Percentiles rank a stretch among this genome's conserved stretches.
Evolutionary conservation across 768 basidiomycete genomes (phyloP).

Genomic region (Hypholoma fasciculare): DNA sequence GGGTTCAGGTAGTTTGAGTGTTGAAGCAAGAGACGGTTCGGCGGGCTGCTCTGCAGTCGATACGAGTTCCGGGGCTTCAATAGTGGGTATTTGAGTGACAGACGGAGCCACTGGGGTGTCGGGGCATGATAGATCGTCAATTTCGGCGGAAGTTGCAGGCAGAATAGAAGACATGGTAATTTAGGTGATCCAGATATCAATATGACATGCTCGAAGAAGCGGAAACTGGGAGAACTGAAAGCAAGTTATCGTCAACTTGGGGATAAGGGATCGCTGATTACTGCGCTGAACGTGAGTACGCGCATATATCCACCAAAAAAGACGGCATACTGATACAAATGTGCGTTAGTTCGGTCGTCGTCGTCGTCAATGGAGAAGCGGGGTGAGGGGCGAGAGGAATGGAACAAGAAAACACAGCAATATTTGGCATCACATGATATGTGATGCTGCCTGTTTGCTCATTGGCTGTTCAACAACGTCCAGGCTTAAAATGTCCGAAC

Average conservation of each 20-base stretch:
- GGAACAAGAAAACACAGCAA: conserved; percentile 9
- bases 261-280: conserved; percentile 9
- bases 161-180: conserved; percentile 20
- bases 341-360: conserved; percentile 24
- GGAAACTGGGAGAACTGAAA: conserved; percentile 3
- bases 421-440: conserved; percentile 10
- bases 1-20: conserved; percentile 23
- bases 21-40: conserved; percentile 22
- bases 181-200: conserved; percentile 20
- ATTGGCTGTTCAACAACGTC: too few species aligned
- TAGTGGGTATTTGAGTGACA: conserved; percentile 21
- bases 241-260: conserved; percentile 7
- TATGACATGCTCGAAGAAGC: conserved; percentile 29
- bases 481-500: too few species aligned
- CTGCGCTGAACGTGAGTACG: conserved; percentile 8
- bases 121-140: conserved; percentile 29
- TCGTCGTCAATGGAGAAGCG: conserved; percentile 20
- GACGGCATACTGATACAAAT: conserved; percentile 10
- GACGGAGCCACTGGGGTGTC: conserved; percentile 26
- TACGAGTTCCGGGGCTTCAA: conserved; percentile 22
- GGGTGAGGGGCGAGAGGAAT: conserved; percentile 11
- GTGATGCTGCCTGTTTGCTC: too few species aligned
- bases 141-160: conserved; percentile 17
- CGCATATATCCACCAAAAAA: neutral
- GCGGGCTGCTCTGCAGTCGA: conserved; percentile 21